Percentiles rank a stretch among this genome's conserved stretches.
Conservation (phyloP, 2,329 filamentous ascomycete species). For the Plectosphaerella cucumerina region DNA sequence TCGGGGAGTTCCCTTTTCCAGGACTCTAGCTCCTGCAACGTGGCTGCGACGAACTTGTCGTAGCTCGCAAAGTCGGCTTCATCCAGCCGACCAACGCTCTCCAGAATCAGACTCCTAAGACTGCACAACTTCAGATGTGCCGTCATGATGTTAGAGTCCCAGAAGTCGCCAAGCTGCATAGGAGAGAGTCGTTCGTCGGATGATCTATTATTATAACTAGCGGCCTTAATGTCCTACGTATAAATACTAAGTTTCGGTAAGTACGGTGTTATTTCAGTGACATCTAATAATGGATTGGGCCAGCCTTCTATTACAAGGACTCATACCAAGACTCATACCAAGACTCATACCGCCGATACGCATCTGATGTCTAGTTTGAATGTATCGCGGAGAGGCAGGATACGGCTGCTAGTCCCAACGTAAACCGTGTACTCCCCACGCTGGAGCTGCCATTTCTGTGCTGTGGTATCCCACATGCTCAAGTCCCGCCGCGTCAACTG, state of each 20-base stretch:
- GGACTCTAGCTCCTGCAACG: not conserved
- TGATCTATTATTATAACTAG: too few species aligned
- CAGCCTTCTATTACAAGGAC: too few species aligned
- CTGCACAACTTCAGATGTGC: constrained; percentile 7
- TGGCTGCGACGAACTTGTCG: not conserved
- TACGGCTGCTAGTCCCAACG: constrained; percentile 43
- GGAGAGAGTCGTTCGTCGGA: not conserved
- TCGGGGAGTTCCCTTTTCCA: constrained; percentile 3
- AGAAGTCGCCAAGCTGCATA: constrained; percentile 6
- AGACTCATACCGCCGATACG: too few species aligned
- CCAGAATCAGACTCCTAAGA: constrained; percentile 3
- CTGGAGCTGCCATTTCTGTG: constrained; percentile 56
- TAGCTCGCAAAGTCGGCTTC: not conserved
- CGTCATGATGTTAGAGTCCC: constrained; percentile 3
- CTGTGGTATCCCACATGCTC: constrained; percentile 59
- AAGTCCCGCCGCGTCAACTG: constrained; percentile 59
- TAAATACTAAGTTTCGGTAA: too few species aligned
- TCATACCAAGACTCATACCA: too few species aligned
- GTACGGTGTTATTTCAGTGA: too few species aligned
- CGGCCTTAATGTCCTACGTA: too few species aligned
- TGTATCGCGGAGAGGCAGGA: too few species aligned
- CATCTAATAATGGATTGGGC: too few species aligned
- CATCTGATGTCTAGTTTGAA: too few species aligned
- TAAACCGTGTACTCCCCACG: constrained; percentile 37
- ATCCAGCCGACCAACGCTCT: not conserved